A percentile compares a stretch with the other conserved stretches of the same genome.
Conservation (phyloP, 176 grass and related monocot genomes). For the Carex littledalei region DNA sequence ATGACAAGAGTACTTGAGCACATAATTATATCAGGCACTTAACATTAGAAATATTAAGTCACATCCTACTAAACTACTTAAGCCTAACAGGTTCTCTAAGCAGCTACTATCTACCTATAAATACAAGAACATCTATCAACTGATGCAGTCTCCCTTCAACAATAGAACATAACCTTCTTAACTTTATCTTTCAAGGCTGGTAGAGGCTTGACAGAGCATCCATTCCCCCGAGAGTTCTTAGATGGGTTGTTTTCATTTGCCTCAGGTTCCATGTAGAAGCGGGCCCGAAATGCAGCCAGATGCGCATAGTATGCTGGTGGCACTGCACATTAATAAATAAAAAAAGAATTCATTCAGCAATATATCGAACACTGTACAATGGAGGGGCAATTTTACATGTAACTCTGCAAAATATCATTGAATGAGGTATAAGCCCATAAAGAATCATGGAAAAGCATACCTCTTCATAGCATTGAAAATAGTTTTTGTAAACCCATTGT, state of each 20-base stretch:
- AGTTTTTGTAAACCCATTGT: not conserved
- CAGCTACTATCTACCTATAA: conserved; percentile 36
- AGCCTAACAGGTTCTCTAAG: not conserved
- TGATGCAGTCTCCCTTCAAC: conserved; percentile 46
- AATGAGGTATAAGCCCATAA: not conserved
- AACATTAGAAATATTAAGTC: conserved; percentile 1
- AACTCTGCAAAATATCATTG: not conserved
- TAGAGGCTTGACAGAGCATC: conserved; percentile 65
- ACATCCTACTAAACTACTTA: conserved; percentile 1
- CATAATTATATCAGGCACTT: conserved; percentile 4
- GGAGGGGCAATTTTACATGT: not conserved
- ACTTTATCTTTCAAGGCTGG: conserved; percentile 96
- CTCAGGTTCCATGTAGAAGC: conserved; percentile 96
- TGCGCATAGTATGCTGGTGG: conserved; percentile 98
- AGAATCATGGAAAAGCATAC: not conserved
- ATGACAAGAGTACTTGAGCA: not conserved
- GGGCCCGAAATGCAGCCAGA: conserved; percentile 85
- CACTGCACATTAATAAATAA: conserved; percentile 35
- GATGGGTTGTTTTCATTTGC: conserved; percentile 44
- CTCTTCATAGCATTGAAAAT: not conserved
- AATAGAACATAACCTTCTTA: conserved; percentile 99
- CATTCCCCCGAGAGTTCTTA: conserved; percentile 43
- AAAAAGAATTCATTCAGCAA: not conserved
- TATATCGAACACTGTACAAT: not conserved
- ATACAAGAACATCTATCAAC: conserved; percentile 44